Evolutionary conservation across 371 early-diverging fungal genomes (phyloP), one percentile per base, ranked within the genome.

Genomic region (Funneliformis caledonium): DNA sequence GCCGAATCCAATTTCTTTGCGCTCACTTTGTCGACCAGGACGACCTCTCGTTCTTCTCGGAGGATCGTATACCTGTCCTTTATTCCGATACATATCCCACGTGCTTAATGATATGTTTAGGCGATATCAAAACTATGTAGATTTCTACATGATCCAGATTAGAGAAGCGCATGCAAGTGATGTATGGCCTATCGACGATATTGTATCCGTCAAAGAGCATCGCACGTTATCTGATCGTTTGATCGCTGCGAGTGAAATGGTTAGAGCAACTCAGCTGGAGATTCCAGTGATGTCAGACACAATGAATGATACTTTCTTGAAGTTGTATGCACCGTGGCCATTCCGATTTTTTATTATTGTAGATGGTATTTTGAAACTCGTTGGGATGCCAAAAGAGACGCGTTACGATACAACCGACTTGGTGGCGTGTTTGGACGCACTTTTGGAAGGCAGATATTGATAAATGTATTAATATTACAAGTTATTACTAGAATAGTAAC

Each of bases 391-490:
- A 14, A 67, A 67, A 67, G 68, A 67, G 26, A 1, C 68, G n/a
- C 68, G 26, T 67, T 67, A 70, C 26, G 70, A 70, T 42, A 70
- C 70, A 42, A 70, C 70, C 0, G 70, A 70, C n/a, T n/a, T 70
- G 7, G 70, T 70, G 7, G 22, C 6, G 3, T 70, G 70, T 42
- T 70, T 70, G 19, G 42, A 70, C 22, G 61, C 61, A 2, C 61
- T 60, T 84, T 86, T 91, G 26, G 88, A 92, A 81, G 92, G 61
- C 64, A 70, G 26, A 26, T 26, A 26, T 26, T 26, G 26, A 26
- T 26, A 26, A 26, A 26, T 26, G 26, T 26, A 26, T 26, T 26
- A 26, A 26, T 26, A 26, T 26, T 26, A 26, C 26, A 26, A 26
- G 26, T 26, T 26, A 26, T 26, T 26, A 26, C 26, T 26, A 26